A percentile compares a stretch with the other conserved stretches of the same genome.
Conservation (phyloP, 2,329 filamentous ascomycete genomes). For the Pseudogymnoascus verrucosus region DNA sequence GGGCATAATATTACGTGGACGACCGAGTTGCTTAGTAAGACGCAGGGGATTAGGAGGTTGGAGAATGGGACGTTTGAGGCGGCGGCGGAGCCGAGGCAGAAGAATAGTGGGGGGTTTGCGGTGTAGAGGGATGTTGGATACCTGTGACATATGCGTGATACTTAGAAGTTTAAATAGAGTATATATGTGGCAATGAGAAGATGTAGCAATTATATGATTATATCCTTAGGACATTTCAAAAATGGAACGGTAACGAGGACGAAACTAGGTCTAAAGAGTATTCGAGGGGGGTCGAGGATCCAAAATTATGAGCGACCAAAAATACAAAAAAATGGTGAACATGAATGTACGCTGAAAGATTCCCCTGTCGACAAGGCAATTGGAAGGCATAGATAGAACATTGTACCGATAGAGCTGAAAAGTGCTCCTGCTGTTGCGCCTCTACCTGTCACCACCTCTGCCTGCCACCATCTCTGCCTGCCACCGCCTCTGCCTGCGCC, state of each 20-base stretch:
- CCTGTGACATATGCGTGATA: not conserved
- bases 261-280: no score
- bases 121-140: constrained; percentile 4
- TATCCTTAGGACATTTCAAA: no score
- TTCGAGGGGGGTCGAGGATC: no score
- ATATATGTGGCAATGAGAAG: no score
- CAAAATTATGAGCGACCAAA: no score
- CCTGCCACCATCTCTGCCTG: not conserved
- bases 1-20: constrained; percentile 70
- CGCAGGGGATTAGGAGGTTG: constrained; percentile 59
- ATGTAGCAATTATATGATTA: no score
- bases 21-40: constrained; percentile 53
- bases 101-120: constrained; percentile 55
- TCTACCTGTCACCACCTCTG: not conserved
- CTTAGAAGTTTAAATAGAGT: not conserved
- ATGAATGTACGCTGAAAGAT: no score
- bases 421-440: not conserved
- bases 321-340: no score
- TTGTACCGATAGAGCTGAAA: no score
- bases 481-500: not conserved
- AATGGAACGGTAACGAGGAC: no score
- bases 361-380: no score
- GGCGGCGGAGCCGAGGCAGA: constrained; percentile 66
- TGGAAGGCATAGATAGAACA: no score
- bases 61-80: constrained; percentile 67